Evolutionary conservation across 768 basidiomycete genomes (phyloP).

Genomic region (Myochromella boudieri): DNA sequence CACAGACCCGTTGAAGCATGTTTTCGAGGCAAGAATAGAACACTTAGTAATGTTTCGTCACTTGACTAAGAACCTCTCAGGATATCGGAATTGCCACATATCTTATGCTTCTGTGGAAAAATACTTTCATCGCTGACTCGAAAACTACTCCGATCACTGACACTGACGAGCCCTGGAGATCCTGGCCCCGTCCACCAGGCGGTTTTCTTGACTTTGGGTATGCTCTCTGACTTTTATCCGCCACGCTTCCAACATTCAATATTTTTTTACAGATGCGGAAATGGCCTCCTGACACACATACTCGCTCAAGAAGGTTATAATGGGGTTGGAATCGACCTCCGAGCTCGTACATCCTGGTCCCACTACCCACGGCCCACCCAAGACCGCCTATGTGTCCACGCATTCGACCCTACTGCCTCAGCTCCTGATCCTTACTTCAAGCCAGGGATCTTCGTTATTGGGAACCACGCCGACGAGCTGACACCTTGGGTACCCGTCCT

Average conservation of each 20-base stretch:
- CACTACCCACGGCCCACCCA: constrained; percentile 70
- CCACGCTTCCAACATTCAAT: neutral
- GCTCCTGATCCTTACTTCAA: constrained; percentile 27
- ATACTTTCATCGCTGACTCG: constrained; percentile 43
- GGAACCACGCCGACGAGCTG: constrained; percentile 95
- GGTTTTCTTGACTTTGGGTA: constrained; percentile 92
- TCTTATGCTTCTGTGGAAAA: constrained; percentile 89
- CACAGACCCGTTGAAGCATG: constrained; percentile 88
- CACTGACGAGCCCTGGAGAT: constrained; percentile 52
- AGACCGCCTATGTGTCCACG: constrained; percentile 58
- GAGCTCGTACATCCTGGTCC: constrained; percentile 82
- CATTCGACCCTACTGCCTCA: constrained; percentile 61
- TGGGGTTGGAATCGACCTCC: constrained; percentile 85
- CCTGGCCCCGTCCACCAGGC: constrained; percentile 76
- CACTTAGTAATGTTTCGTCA: neutral
- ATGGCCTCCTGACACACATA: constrained; percentile 90
- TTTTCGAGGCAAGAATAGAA: constrained; percentile 66
- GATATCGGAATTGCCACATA: constrained; percentile 96
- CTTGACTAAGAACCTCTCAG: constrained; percentile 34
- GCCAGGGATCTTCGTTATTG: constrained; percentile 74
- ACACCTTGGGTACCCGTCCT: constrained; percentile 93
- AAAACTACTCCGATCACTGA: constrained; percentile 6
- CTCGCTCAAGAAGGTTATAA: constrained; percentile 79
- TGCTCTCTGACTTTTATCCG: constrained; percentile 14
- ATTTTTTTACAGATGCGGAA: constrained; percentile 67